These are phyloP conservation scores for Talaromyces sp. DNA, from an alignment of 2,329 filamentous ascomycete species.

Conservation along the genomic window DNA sequence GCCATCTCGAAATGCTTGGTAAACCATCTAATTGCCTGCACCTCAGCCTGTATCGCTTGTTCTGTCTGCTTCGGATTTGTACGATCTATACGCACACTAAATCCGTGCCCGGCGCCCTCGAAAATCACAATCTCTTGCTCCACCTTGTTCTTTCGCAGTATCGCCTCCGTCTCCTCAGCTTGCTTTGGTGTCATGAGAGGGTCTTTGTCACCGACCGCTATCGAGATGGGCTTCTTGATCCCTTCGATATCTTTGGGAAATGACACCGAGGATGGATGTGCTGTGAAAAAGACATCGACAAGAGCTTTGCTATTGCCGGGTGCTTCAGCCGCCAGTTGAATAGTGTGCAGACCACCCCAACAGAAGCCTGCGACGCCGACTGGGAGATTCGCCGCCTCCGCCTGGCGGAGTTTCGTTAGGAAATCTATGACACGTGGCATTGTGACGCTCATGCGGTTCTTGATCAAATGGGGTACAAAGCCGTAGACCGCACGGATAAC, in stretches of 20 bases:
- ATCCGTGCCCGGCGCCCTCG: conserved; percentile 24
- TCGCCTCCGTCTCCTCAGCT: not conserved
- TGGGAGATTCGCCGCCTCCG: not conserved
- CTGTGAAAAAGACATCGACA: conserved; percentile 53
- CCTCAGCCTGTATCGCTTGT: conserved; percentile 28
- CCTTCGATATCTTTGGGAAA: conserved; percentile 48
- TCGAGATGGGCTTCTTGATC: conserved; percentile 18
- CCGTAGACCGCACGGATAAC: not conserved
- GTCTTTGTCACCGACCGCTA: not conserved
- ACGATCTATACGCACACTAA: conserved; percentile 28
- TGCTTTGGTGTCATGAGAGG: not conserved
- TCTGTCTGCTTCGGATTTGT: conserved; percentile 22
- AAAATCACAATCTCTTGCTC: not conserved
- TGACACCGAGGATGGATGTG: conserved; percentile 51
- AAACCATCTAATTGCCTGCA: conserved; percentile 26
- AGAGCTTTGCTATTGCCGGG: conserved; percentile 30
- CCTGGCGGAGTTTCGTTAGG: not conserved
- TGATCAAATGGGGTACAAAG: not conserved
- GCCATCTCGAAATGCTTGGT: not conserved
- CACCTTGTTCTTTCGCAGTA: not conserved
- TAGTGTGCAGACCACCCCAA: conserved; percentile 34
- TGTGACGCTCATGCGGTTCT: not conserved
- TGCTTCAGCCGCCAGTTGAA: conserved; percentile 47
- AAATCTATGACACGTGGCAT: not conserved
- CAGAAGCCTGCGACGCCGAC: not conserved